These are phyloP conservation scores for Gossypium gossypioides DNA, from an alignment of 441 rosid species.

Conservation along the genomic window DNA sequence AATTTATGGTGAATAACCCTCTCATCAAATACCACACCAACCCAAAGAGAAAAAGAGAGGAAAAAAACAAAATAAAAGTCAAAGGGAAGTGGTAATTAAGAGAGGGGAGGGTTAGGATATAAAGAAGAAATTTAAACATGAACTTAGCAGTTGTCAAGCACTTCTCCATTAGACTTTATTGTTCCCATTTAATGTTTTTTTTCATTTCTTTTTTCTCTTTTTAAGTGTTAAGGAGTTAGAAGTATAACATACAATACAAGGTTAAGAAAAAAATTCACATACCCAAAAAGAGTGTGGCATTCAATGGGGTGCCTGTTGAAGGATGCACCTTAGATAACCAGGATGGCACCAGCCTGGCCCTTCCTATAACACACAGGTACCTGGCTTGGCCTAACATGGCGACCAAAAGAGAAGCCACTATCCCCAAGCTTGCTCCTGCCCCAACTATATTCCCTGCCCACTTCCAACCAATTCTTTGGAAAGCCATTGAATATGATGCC, in stretches of 20 bases:
- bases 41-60: background rate
- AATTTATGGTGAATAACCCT: background rate
- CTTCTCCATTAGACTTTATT: background rate
- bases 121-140: background rate
- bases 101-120: background rate
- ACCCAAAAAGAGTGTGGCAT: conserved; percentile 90
- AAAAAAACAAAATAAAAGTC: background rate
- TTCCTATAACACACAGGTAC: conserved; percentile 79
- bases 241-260: background rate
- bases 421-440: conserved; percentile 88
- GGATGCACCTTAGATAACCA: conserved; percentile 91
- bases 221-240: background rate
- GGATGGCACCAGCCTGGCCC: conserved; percentile 73
- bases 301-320: conserved; percentile 83
- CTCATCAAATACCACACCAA: background rate
- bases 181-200: background rate
- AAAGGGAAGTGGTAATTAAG: background rate
- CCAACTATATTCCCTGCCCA: conserved; percentile 88
- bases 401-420: conserved; percentile 75
- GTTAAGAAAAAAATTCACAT: conserved; percentile 13
- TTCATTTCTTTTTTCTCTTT: background rate
- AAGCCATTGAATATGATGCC: conserved; percentile 61
- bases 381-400: conserved; percentile 94
- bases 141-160: background rate
- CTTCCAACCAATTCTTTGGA: conserved; percentile 54